phyloP scores from a whole-genome alignment of 495 filamentous ascomycete genomes.

The Usnea hakonensis region DNA sequence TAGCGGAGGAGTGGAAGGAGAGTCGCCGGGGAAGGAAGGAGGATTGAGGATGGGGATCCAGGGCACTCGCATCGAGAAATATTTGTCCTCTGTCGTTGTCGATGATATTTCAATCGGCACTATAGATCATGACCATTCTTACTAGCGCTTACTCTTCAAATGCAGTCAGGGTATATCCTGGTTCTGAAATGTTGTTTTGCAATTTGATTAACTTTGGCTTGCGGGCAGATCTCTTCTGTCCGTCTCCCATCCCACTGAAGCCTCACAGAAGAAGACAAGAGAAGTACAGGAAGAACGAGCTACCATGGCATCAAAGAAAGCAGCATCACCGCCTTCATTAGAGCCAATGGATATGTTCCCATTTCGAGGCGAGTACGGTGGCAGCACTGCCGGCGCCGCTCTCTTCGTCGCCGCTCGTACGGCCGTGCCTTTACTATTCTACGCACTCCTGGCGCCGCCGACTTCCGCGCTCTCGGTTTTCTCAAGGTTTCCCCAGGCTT shows the following conservation, averaged over 20 bases:
- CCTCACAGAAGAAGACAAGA: too few species aligned
- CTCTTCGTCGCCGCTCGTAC: background rate
- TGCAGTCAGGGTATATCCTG: too few species aligned
- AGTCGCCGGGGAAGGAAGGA: background rate
- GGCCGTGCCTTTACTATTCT: background rate
- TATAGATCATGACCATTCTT: background rate
- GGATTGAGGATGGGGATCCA: background rate
- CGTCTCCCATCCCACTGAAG: too few species aligned
- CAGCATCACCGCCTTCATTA: background rate
- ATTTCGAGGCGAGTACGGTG: constrained; percentile 4
- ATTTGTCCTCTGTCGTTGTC: background rate
- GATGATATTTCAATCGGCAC: background rate
- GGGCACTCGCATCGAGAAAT: background rate
- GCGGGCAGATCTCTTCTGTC: too few species aligned
- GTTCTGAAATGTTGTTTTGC: too few species aligned
- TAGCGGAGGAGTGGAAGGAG: constrained; percentile 49
- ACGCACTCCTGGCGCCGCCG: background rate
- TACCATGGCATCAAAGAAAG: background rate
- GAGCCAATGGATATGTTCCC: constrained; percentile 6
- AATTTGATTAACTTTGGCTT: too few species aligned
- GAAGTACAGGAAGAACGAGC: too few species aligned
- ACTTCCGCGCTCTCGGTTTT: background rate
- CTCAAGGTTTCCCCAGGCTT: background rate
- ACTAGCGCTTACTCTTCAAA: background rate
- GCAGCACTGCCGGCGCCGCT: background rate